Conservation (phyloP, 1,139 yeast species). For the Pichia sp. region DNA sequence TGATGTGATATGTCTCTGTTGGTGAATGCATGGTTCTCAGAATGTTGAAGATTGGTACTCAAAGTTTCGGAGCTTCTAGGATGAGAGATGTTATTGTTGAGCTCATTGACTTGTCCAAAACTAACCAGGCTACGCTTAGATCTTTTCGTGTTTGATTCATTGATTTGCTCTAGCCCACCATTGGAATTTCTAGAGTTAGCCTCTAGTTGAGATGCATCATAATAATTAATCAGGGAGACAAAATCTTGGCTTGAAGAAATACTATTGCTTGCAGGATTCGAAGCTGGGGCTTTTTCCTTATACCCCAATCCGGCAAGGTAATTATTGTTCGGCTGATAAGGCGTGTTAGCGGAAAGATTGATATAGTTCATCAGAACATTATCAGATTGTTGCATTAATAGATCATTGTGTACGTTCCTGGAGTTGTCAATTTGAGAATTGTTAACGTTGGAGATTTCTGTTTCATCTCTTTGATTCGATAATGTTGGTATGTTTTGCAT, state of each 20-base stretch:
- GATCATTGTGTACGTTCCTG: not conserved
- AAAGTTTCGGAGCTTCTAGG: not conserved
- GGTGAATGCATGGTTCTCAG: not conserved
- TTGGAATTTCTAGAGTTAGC: not conserved
- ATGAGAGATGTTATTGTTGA: not conserved
- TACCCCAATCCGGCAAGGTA: not conserved
- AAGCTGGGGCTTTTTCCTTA: not conserved
- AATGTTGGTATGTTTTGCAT: conserved; percentile 1
- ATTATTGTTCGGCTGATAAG: not conserved
- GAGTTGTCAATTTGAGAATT: not conserved
- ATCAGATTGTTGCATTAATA: conserved; percentile 9
- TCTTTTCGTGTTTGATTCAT: not conserved
- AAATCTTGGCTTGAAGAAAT: conserved; percentile 7
- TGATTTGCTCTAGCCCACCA: not conserved
- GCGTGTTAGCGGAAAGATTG: not conserved
- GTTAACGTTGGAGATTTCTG: not conserved
- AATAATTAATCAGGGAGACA: conserved; percentile 14
- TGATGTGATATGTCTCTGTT: not conserved
- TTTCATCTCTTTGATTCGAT: not conserved
- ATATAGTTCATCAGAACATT: conserved; percentile 11
- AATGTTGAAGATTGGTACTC: not conserved
- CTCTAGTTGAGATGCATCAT: conserved; percentile 2
- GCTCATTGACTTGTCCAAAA: not conserved
- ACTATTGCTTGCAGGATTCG: not conserved
- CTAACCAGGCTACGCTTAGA: not conserved